A percentile compares a stretch with the other conserved stretches of the same genome.
phyloP scores from a whole-genome alignment of 1,284 basidiomycete species.

The Apiotrichum montevideense region DNA sequence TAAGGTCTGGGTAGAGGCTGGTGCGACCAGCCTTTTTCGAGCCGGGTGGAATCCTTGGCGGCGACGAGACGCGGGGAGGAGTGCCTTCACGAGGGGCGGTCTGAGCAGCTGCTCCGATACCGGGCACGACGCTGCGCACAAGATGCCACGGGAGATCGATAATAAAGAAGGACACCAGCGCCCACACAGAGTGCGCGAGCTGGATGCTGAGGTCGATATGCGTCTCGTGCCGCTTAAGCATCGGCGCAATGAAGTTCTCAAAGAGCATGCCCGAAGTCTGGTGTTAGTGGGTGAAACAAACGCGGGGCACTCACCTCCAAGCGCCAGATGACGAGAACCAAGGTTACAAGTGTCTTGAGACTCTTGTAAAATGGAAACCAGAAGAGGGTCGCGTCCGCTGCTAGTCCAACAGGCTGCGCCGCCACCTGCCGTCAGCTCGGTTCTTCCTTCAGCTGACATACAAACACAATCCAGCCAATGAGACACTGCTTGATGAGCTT shows the following conservation, averaged over 20 bases:
- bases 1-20: no score
- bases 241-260: slow-evolving; percentile 17
- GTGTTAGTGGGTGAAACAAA: not conserved
- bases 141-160: slow-evolving; percentile 6
- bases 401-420: slow-evolving; percentile 9
- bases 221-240: slow-evolving; percentile 26
- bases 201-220: slow-evolving; percentile 35
- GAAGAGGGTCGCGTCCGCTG: slow-evolving; percentile 17
- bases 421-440: slow-evolving; percentile 15
- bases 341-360: slow-evolving; percentile 19
- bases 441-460: slow-evolving; percentile 14
- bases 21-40: no score
- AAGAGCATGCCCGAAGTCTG: slow-evolving; percentile 27
- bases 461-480: slow-evolving; percentile 32
- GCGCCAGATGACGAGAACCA: slow-evolving; percentile 20
- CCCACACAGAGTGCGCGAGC: slow-evolving; percentile 20
- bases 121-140: not conserved
- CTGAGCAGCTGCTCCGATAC: no score
- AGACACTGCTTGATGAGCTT: slow-evolving; percentile 27
- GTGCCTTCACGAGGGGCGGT: no score
- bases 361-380: slow-evolving; percentile 39
- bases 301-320: slow-evolving; percentile 18
- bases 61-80: no score
- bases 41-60: no score
- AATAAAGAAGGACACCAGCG: slow-evolving; percentile 18